Conservation (phyloP, 2,329 filamentous ascomycete genomes). For the Fusarium illudens region DNA sequence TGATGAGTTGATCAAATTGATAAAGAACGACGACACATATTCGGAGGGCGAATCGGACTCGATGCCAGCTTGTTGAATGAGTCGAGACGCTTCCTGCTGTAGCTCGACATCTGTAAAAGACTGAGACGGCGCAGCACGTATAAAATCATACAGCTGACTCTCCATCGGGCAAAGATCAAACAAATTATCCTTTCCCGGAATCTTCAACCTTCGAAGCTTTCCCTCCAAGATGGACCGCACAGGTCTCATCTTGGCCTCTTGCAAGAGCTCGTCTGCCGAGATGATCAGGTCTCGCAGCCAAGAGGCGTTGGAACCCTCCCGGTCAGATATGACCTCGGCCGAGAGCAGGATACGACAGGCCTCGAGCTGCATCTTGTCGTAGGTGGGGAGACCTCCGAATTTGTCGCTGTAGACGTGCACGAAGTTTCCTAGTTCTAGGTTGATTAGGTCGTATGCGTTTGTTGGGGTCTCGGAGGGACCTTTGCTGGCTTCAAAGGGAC, state of each 20-base stretch:
- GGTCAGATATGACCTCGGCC: neutral
- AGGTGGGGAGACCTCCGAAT: neutral
- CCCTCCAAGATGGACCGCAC: neutral
- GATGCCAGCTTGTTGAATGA: neutral
- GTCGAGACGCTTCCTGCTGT: neutral
- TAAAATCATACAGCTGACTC: neutral
- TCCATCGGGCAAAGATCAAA: neutral
- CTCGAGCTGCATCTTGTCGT: neutral
- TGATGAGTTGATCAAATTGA: neutral
- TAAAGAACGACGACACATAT: neutral
- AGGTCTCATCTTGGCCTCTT: neutral
- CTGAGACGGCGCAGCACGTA: neutral
- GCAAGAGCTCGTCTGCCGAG: neutral
- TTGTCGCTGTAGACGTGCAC: neutral
- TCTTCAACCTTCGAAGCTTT: neutral
- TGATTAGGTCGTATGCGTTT: neutral
- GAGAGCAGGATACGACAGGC: neutral
- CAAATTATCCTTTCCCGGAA: neutral
- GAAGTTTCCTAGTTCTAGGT: neutral
- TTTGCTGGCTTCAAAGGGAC: neutral
- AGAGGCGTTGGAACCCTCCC: neutral
- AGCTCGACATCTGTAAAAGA: neutral
- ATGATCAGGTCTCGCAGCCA: neutral
- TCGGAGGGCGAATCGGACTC: neutral
- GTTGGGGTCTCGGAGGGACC: neutral